Evolutionary conservation across 2,329 filamentous ascomycete species (phyloP), one percentile per base, ranked within the genome.

Genomic region (Trichoderma cornu-damae): DNA sequence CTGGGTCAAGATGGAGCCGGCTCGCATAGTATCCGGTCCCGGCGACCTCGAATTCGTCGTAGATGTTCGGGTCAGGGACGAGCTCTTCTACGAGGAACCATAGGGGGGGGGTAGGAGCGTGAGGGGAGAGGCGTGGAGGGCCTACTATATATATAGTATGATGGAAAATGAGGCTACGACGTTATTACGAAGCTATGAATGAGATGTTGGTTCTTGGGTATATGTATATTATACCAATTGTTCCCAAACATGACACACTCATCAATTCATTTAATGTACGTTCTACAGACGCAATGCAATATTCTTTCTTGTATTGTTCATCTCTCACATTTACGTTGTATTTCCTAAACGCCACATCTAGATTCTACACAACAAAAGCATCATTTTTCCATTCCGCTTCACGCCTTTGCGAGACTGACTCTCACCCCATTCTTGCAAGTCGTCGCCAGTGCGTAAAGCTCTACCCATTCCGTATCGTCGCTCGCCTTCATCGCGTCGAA

Each of bases 381-480:
- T 6, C 12, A 24, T 16, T 14, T n/a, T n/a, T n/a, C n/a, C n/a
- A 11, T 7, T 8, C 3, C 3, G 1, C 3, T 11, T 49, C 8
- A 57, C 5, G 6, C 7, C 18, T 44, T 49, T 8, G 18, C 34
- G 14, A 57, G n/a, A 7, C 55, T 59, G 4, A 67, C 65, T 11
- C 61, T 48, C 4, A 66, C 63, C 6, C 71, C 70, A 42, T 71
- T 67, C 48, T 67, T 71, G 8, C 70, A 72, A 6, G 69, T 71
- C 14, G 69, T 62, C 5, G 69, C 68, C 49, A 73, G 60, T 2
- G 70, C 70, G 52, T 70, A 70, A 20, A 68, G 53, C 60, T 72
- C 71, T 47, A 65, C 62, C 71, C 71, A 73, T 22, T 66, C 66
- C 9, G 59, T 48, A 2, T 66, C 61, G 18, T 71, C 69, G 9